These are phyloP conservation scores for Metahyphopichia silvanorum DNA, from an alignment of 805 yeast species.

Conservation along the genomic window DNA sequence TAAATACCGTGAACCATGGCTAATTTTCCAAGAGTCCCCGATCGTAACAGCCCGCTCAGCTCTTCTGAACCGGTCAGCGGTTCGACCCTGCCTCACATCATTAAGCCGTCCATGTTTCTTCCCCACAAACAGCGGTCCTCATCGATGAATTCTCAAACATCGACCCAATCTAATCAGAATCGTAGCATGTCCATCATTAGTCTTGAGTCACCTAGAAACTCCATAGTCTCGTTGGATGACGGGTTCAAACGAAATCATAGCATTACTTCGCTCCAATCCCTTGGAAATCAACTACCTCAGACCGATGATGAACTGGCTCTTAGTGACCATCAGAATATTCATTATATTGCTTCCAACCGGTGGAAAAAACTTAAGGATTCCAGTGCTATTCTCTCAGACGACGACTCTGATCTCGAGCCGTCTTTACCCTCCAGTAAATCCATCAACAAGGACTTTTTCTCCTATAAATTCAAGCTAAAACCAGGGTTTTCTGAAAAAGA, in stretches of 20 bases:
- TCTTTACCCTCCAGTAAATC: conserved; percentile 7
- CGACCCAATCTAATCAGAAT: conserved; percentile 22
- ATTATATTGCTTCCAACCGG: conserved; percentile 3
- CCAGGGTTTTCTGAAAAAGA: too few species aligned
- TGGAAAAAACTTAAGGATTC: conserved; percentile 5
- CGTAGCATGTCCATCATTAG: conserved; percentile 36
- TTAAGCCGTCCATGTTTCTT: conserved; percentile 9
- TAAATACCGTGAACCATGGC: too few species aligned
- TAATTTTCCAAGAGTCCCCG: not conserved
- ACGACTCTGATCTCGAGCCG: conserved; percentile 32
- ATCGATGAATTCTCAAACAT: conserved; percentile 28
- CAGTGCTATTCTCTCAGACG: conserved; percentile 31
- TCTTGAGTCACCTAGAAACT: conserved; percentile 38
- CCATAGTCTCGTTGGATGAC: conserved; percentile 39
- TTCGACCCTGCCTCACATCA: conserved; percentile 8
- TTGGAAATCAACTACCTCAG: conserved; percentile 6
- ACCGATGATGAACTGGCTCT: not conserved
- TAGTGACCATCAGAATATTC: not conserved
- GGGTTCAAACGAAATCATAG: conserved; percentile 32
- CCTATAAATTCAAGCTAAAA: too few species aligned
- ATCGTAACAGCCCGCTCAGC: conserved; percentile 2
- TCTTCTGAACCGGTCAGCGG: conserved; percentile 3
- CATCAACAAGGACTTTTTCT: too few species aligned
- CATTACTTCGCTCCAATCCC: conserved; percentile 18
- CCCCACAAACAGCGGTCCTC: conserved; percentile 27